Base-by-base conservation (phyloP, 148 eudicot genomes). In the Rhododendron henanense region DNA sequence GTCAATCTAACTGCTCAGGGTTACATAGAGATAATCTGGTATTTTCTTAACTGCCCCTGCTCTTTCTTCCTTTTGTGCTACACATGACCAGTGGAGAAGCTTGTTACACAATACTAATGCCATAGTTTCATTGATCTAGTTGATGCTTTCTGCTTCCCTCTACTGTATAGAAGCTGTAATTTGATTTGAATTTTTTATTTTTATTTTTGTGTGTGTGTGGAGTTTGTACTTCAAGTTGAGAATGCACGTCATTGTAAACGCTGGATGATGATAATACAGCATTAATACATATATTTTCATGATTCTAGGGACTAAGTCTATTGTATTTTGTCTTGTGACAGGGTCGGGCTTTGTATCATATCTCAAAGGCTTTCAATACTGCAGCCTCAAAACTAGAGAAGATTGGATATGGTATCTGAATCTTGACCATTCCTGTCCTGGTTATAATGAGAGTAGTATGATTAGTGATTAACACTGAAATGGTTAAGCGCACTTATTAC, bases 331-430 rank as follows among this genome's bases (percentile, higher is more conserved):
- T 83, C 51, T 61, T 89, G 73, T 85, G 87, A 53, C 93, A 95
- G 97, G 99, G 99, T 53, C 94, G 99, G 69, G 96, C 98, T 83
- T 78, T 96, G 84, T 92, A 91, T 89, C 91, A 95, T 87, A 92
- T 96, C 85, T 94, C 98, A 71, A 96, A 94, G 91, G 97, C 97
- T 87, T 96, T 96, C 83, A 85, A 92, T 61, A 92, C 93, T 87
- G 96, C 95, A 79, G 90, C 93, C 76, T 92, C 98, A 83, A 95
- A 95, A 89, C 86, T 95, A 89, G 98, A 96, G 94, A 96, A 96
- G 92, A 94, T 94, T 89, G 99, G 99, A 85, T 88, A 94, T 86
- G 99, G 99, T 95, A 93, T 83, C 45, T 71, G 76, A 71, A 71
- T 71, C 39, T 31, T 87, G 67, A 51, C 33, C 33, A 61, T 82